phyloP scores from a whole-genome alignment of 2,329 filamentous ascomycete genomes.

The Raffaelea albimanens region DNA sequence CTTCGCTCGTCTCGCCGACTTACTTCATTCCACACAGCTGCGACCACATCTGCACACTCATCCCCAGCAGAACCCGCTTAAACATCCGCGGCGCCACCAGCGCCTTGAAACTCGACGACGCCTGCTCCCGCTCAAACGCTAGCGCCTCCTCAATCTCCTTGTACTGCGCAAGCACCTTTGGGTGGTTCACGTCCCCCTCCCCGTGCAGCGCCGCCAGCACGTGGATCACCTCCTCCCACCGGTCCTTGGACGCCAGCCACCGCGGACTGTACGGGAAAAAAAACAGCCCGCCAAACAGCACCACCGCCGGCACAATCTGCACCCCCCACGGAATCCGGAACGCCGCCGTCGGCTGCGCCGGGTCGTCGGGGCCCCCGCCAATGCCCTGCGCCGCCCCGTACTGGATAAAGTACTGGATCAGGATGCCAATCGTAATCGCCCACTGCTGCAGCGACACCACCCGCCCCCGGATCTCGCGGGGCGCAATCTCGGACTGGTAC shows the following conservation, averaged over 20 bases:
- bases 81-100: conserved; percentile 41
- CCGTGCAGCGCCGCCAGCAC: conserved; percentile 52
- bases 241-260: conserved; percentile 60
- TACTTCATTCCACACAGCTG: conserved; percentile 53
- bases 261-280: conserved; percentile 63
- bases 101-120: conserved; percentile 36
- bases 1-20: too few species aligned
- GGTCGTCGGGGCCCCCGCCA: conserved; percentile 39
- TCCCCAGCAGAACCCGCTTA: conserved; percentile 47
- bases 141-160: conserved; percentile 49
- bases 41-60: conserved; percentile 50
- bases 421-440: conserved; percentile 44
- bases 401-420: conserved; percentile 51
- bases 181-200: conserved; percentile 42
- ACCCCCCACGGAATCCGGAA: conserved; percentile 55
- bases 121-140: conserved; percentile 42
- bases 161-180: conserved; percentile 54
- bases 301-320: conserved; percentile 42
- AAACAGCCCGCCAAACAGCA: conserved; percentile 46
- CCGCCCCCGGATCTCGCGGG: conserved; percentile 47
- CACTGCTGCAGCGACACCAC: conserved; percentile 59
- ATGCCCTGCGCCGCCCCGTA: conserved; percentile 48
- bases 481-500: conserved; percentile 59
- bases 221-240: conserved; percentile 54
- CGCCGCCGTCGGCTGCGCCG: conserved; percentile 38